Conservation (phyloP, 78 protist species). For the slime mould (Dictyostelium discoideum) region DNA sequence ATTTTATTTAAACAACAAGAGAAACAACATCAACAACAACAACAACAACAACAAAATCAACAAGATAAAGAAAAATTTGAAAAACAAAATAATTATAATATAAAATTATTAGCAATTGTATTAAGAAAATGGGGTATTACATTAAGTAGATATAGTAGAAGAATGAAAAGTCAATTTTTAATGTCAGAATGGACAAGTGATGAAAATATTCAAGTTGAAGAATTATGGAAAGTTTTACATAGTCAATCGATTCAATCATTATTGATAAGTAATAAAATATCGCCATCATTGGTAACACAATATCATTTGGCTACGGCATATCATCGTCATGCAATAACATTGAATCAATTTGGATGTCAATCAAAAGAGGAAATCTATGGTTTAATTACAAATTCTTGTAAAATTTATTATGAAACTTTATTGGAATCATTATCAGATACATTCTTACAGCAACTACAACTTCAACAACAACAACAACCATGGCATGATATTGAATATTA, state of each 20-base stretch:
- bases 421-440: not conserved
- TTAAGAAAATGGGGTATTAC: slow-evolving; percentile 74
- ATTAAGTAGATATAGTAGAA: slow-evolving; percentile 56
- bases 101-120: slow-evolving; percentile 30
- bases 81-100: not conserved
- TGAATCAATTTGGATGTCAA: slow-evolving; percentile 68
- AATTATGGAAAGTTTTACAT: slow-evolving; percentile 63
- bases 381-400: slow-evolving; percentile 29
- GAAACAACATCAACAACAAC: not conserved
- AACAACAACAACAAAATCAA: not conserved
- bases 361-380: slow-evolving; percentile 29
- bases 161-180: slow-evolving; percentile 74
- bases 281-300: slow-evolving; percentile 28
- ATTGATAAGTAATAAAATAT: slow-evolving; percentile 24
- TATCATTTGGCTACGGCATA: slow-evolving; percentile 64
- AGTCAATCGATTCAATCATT: slow-evolving; percentile 48
- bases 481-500: not conserved
- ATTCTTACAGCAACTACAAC: not conserved
- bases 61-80: slow-evolving; percentile 10
- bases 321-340: slow-evolving; percentile 52
- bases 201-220: slow-evolving; percentile 68
- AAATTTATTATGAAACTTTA: slow-evolving; percentile 29
- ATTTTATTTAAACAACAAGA: not conserved
- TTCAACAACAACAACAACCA: not conserved
- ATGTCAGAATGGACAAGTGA: slow-evolving; percentile 78